Base-by-base conservation (phyloP, 306 rosid species). In the Vigna trinervia region DNA sequence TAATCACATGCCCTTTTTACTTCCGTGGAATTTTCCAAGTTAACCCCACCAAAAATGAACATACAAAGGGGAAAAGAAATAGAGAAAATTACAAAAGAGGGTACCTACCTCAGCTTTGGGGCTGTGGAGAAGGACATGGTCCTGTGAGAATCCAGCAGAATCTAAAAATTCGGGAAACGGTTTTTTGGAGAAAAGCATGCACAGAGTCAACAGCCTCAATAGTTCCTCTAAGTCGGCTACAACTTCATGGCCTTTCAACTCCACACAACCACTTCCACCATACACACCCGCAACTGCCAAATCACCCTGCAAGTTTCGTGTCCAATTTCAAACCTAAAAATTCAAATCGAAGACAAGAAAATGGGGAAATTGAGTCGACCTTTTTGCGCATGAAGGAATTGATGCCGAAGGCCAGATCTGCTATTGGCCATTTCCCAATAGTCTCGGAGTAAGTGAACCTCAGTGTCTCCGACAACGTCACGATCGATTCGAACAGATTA, bases 371-470 rank as follows among this genome's bases (percentile, higher is more conserved):
- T 43, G 26, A 22, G 1, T 10, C 1, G 5, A 90, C 97, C 97
- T 92, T 92, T 84, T 89, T 83, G 66, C 92, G 88, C 83, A 92
- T 89, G 52, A 89, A 85, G 81, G 89, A 92, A 72, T 90, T 92
- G 75, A 92, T 87, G 6, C 96, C 97, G 45, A 92, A 92, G 22
- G 97, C 96, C 86, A 90, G 78, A 81, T 92, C 96, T 22, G 91
- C 94, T 72, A 92, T 89, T 76, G 94, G 96, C 97, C 96, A 92
- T 71, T 92, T 92, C 2, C 94, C 97, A 41, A 92, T 73, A 39
- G 96, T 92, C 73, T 92, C 94, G 0, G 97, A 80, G 75, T 92
- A 90, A 8, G 95, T 89, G 59, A 86, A 92, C 75, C 96, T 86
- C 62, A 92, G 77, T 19, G 92, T 92, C 69, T 92, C 97, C 53